A percentile compares a stretch with the other conserved stretches of the same genome.
Evolutionary conservation across 805 yeast species (phyloP).

Genomic region (Aciculoconidium aculeatum): DNA sequence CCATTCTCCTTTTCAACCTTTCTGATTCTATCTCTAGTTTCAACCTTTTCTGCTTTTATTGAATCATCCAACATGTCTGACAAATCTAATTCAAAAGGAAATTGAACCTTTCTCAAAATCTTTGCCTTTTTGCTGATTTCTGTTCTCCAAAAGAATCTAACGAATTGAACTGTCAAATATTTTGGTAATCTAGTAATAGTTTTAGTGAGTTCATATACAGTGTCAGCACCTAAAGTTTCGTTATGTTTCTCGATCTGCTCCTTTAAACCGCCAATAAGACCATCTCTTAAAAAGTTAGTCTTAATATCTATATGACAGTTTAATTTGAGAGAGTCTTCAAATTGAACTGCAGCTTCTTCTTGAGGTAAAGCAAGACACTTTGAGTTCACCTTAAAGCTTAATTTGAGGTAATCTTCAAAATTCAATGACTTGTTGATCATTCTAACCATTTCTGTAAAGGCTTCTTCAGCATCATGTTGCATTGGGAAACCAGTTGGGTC

Average conservation of each 20-base stretch:
- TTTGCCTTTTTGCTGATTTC: conserved; percentile 88
- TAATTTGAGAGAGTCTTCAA: conserved; percentile 61
- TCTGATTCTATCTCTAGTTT: conserved; percentile 71
- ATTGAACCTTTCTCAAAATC: conserved; percentile 87
- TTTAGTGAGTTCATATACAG: conserved; percentile 57
- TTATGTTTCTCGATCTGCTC: conserved; percentile 78
- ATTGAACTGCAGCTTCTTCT: conserved; percentile 16
- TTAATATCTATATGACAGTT: conserved; percentile 82
- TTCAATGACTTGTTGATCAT: conserved; percentile 44
- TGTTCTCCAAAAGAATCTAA: conserved; percentile 93
- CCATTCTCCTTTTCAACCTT: conserved; percentile 67
- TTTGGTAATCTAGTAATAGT: conserved; percentile 78
- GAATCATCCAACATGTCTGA: conserved; percentile 82
- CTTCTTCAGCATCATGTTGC: conserved; percentile 99
- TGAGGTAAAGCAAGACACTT: conserved; percentile 50
- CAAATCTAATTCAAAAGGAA: conserved; percentile 89
- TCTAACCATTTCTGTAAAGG: conserved; percentile 71
- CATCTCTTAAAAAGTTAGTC: conserved; percentile 86
- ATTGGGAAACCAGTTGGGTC: conserved; percentile 64
- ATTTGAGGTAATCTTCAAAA: conserved; percentile 53
- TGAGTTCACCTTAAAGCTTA: conserved; percentile 57
- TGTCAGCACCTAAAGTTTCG: conserved; percentile 61
- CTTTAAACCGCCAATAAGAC: conserved; percentile 64
- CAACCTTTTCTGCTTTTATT: conserved; percentile 58
- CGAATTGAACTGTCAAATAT: conserved; percentile 83